Conservation (phyloP, 306 rosid species). For the Senna tora region DNA sequence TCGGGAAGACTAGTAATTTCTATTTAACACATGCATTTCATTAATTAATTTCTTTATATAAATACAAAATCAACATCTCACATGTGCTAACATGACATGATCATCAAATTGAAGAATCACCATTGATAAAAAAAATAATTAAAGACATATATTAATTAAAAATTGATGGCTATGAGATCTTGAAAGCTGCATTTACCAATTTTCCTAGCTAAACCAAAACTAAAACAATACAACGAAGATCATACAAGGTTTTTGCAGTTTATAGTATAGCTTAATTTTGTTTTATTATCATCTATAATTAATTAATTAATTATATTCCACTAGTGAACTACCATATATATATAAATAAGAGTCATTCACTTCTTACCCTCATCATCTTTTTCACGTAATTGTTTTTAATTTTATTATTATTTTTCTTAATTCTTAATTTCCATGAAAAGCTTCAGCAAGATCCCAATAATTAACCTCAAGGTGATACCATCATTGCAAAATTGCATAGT, state of each 20-base stretch:
- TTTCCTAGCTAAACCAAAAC: neutral
- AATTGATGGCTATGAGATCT: conserved; percentile 31
- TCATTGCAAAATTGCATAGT: conserved; percentile 19
- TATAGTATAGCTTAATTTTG: neutral
- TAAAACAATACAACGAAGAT: conserved; percentile 27
- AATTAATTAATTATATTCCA: neutral
- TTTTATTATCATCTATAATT: conserved; percentile 20
- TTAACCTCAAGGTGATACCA: conserved; percentile 30
- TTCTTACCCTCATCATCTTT: neutral
- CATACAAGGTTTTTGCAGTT: neutral
- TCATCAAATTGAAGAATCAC: neutral
- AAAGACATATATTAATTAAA: neutral
- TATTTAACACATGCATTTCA: neutral
- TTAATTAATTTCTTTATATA: conserved; percentile 8
- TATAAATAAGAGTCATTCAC: neutral
- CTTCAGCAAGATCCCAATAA: neutral
- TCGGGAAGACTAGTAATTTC: neutral
- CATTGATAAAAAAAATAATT: neutral
- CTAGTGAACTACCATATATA: neutral
- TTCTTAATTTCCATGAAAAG: conserved; percentile 29
- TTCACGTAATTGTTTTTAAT: neutral
- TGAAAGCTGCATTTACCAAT: conserved; percentile 32
- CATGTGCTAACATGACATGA: conserved; percentile 44
- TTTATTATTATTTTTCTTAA: neutral
- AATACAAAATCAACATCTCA: conserved; percentile 37